Percentiles rank a stretch among this genome's conserved stretches.
Conservation (phyloP, 1,284 basidiomycete genomes). For the Stygiomarasmius scandens region DNA sequence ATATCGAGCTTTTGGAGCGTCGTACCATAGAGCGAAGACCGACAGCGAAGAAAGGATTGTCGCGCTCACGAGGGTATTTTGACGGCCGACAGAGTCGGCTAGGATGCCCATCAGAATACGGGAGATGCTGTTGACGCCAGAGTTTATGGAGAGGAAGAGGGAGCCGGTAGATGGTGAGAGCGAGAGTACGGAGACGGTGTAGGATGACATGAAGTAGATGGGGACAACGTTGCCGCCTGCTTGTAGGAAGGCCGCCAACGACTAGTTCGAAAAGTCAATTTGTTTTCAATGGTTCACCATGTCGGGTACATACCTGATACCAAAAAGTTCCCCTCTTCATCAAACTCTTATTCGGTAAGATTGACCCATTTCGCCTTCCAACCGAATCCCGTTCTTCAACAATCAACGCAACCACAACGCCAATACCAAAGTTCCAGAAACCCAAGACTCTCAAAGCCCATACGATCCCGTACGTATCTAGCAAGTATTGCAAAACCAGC, state of each 20-base stretch:
- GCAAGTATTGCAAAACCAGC: conserved; percentile 40
- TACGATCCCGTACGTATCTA: conserved; percentile 36
- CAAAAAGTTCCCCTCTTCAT: conserved; percentile 45
- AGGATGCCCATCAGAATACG: conserved; percentile 45
- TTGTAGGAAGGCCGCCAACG: conserved; percentile 44
- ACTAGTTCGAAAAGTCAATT: conserved; percentile 25
- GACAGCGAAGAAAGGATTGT: conserved; percentile 44
- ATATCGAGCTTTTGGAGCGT: conserved; percentile 38
- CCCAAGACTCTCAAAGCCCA: conserved; percentile 43
- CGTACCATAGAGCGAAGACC: conserved; percentile 46
- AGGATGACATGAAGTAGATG: conserved; percentile 45
- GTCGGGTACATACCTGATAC: conserved; percentile 35
- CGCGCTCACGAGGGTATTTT: conserved; percentile 47
- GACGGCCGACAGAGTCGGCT: conserved; percentile 45
- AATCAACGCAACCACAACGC: conserved; percentile 40
- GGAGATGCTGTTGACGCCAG: conserved; percentile 45
- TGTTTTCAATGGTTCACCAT: neutral
- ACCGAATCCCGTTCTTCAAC: conserved; percentile 27
- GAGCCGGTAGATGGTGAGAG: conserved; percentile 41
- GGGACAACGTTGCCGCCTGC: conserved; percentile 50
- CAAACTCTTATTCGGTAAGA: conserved; percentile 37
- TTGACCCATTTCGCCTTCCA: conserved; percentile 18
- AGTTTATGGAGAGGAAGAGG: conserved; percentile 44
- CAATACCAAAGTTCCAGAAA: conserved; percentile 42
- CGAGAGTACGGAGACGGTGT: conserved; percentile 41